These are phyloP conservation scores for Dictyostelium capitatum DNA, from an alignment of 78 protist genomes.

Conservation along the genomic window DNA sequence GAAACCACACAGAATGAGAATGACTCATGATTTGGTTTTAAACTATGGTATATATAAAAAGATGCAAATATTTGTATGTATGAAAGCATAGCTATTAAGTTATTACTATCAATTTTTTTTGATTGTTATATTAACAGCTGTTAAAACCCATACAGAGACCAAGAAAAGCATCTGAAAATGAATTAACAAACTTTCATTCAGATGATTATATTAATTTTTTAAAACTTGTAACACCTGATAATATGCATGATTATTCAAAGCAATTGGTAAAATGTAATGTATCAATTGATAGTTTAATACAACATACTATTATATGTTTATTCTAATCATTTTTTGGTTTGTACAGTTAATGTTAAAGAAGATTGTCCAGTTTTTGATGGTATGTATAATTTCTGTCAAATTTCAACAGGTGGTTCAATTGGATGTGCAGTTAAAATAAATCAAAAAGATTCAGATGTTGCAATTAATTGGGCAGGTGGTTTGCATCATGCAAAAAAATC, in stretches of 20 bases:
- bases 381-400: conserved; percentile 93
- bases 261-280: conserved; percentile 7
- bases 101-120: not conserved
- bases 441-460: conserved; percentile 87
- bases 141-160: conserved; percentile 19
- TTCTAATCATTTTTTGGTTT: not conserved
- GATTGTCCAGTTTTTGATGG: conserved; percentile 99
- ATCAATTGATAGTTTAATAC: not conserved
- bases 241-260: not conserved
- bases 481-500: conserved; percentile 98
- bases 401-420: conserved; percentile 98
- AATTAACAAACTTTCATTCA: conserved; percentile 82
- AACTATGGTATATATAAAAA: conserved; percentile 92
- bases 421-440: conserved; percentile 92
- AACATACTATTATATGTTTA: not conserved
- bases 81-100: not conserved
- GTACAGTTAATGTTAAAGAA: conserved; percentile 95
- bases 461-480: conserved; percentile 99
- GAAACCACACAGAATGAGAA: conserved; percentile 95
- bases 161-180: conserved; percentile 63
- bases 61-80: conserved; percentile 85
- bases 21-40: conserved; percentile 93
- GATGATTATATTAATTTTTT: conserved; percentile 82
- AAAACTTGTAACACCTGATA: conserved; percentile 41
- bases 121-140: too few species aligned